Evolutionary conservation across 2,329 filamentous ascomycete genomes (phyloP), one percentile per base, ranked within the genome.

Genomic region (Aspergillus eucalypticola): DNA sequence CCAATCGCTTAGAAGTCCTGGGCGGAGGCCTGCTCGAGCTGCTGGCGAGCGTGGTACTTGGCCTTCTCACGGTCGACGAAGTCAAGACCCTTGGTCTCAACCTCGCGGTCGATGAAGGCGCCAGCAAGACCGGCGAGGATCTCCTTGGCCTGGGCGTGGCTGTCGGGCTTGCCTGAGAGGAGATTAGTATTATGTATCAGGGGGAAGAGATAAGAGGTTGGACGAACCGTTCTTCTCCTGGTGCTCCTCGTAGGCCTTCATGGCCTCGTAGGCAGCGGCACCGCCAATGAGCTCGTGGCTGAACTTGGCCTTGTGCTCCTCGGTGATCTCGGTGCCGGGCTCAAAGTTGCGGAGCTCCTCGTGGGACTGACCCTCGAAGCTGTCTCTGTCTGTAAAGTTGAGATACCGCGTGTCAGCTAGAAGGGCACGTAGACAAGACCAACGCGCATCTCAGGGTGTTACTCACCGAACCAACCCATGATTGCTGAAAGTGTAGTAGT

Each of bases 181-280:
- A 23, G 0, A 15, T 38, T 41, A 23, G 29, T 13, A 32, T 32
- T 17, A 0, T 29, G 10, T 3, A 29, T 21, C 8, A 3, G 8
- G 19, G n/a, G 7, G 10, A 32, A 13, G 3, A 46, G 17, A 5
- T 2, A 11, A 17, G 1, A n/a, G n/a, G 17, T 17, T 1, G 42
- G 10, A 46, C 70, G 21, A 79, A 87, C 88, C 90, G 70, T 91
- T 83, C 49, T 77, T 78, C 67, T 87, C 87, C 78, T 92, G 89
- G 69, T 85, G 82, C 71, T 92, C 85, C 78, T 93, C 90, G 71
- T 89, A 93, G 29, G 88, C 81, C 82, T 92, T 91, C 83, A 93
- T 89, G 68, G 88, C 91, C 67, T 88, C 88, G 74, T 92, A 95
- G 64, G 88, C 86, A 56, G 90, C 91, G 58, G 87, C 91, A 64